Evolutionary conservation across 2,329 filamentous ascomycete species (phyloP), one percentile per base, ranked within the genome.

Genomic region (Verticillium nubilum): DNA sequence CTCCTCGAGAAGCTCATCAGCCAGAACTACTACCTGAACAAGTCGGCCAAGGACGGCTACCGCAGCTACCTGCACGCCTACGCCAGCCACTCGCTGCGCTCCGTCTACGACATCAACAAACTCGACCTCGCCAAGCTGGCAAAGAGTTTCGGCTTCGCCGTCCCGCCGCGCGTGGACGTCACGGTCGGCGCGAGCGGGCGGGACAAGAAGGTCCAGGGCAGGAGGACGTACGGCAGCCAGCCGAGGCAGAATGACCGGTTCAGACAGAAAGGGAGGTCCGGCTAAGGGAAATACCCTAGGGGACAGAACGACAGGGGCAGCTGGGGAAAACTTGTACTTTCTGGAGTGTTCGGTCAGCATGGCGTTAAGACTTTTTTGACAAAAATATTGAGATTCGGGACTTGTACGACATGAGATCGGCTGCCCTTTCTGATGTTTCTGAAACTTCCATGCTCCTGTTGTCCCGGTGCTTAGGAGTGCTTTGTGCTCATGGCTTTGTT

Each of bases 11-110:
- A 94, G 77, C 84, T 98, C 65, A 96, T 99, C 68, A 86, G 86
- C 29, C 90, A 95, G 73, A 98, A 99, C 76, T 98, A 98, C 80
- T 97, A 97, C 74, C 83, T 99, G 60, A 95, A 97, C 79, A 95
- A 97, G 84, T 85, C 80, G 67, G 86, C 86, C 62, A 89, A 88
- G 76, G 86, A 88, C 63, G 86, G 91, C 4, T 96, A 95, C 78
- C 85, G 91, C 61, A 91, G 90, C 23, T 99, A 99, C 73, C 83
- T 99, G 26, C 92, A 98, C 73, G 94, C 95, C 0, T 99, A 99
- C 71, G 92, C 94, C 25, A 92, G 88, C 60, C 95, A 80, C 70
- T 78, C 77, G 60, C 72, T 80, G 62, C 76, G 78, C 59, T 78
- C 77, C 58, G 76, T 80, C 19, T 96, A 94, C 69, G 90, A 96